A percentile compares a stretch with the other conserved stretches of the same genome.
Conservation (phyloP, 345 rosid genomes). For the Sisymbrium irio region DNA sequence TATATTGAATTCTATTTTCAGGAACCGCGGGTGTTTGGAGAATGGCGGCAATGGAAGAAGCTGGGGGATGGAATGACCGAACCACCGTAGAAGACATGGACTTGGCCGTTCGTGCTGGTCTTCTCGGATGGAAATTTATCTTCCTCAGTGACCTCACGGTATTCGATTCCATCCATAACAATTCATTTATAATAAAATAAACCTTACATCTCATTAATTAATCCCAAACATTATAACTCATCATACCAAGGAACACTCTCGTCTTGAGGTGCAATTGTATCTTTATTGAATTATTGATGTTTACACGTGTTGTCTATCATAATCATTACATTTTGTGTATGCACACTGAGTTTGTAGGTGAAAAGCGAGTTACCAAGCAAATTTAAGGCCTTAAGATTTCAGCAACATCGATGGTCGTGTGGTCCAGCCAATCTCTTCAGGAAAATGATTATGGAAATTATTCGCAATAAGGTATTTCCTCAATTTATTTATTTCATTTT, state of each 20-base stretch:
- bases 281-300: background rate
- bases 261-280: background rate
- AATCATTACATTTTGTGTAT: background rate
- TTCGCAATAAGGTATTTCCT: conserved; percentile 44
- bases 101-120: conserved; percentile 89
- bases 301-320: background rate
- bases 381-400: conserved; percentile 48
- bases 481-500: background rate
- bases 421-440: conserved; percentile 65
- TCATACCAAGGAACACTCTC: background rate
- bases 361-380: conserved; percentile 61
- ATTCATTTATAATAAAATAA: background rate
- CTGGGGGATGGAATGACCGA: conserved; percentile 98
- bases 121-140: conserved; percentile 94
- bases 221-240: background rate
- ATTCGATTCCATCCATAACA: background rate
- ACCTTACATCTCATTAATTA: background rate
- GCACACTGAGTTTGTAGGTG: conserved; percentile 37
- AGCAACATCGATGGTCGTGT: conserved; percentile 68
- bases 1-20: conserved; percentile 15
- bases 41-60: conserved; percentile 87
- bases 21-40: conserved; percentile 99
- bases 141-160: conserved; percentile 89
- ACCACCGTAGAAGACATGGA: conserved; percentile 99
- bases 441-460: conserved; percentile 48